Conservation (phyloP, 805 yeast species). For the Cyberlindnera americana region DNA sequence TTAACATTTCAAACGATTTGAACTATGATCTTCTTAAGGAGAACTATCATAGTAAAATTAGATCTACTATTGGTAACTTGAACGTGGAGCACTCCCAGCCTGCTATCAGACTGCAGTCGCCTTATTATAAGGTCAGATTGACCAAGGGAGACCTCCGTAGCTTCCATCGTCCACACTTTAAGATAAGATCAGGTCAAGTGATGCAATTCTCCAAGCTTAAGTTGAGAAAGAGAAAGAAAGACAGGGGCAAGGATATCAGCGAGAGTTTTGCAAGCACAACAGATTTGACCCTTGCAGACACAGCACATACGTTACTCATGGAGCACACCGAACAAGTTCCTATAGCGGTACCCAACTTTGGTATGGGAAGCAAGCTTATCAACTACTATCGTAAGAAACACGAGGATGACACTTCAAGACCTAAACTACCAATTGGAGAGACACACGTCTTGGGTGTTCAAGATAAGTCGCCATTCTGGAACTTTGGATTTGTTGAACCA, state of each 20-base stretch:
- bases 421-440: conserved; percentile 87
- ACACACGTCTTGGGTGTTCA: conserved; percentile 95
- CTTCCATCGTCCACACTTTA: conserved; percentile 77
- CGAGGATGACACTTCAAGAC: conserved; percentile 80
- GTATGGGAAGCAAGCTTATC: conserved; percentile 93
- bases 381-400: conserved; percentile 85
- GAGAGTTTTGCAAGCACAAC: conserved; percentile 68
- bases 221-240: conserved; percentile 80
- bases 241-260: conserved; percentile 74
- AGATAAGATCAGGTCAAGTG: conserved; percentile 71
- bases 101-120: conserved; percentile 82
- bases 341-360: conserved; percentile 75
- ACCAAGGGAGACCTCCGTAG: conserved; percentile 65
- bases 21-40: conserved; percentile 79
- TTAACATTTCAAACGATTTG: conserved; percentile 84
- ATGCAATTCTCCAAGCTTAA: conserved; percentile 75
- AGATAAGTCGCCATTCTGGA: conserved; percentile 97
- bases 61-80: conserved; percentile 88
- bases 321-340: conserved; percentile 94
- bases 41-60: conserved; percentile 85
- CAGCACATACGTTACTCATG: conserved; percentile 69
- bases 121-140: conserved; percentile 79
- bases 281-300: conserved; percentile 82
- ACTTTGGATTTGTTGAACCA: conserved; percentile 92
- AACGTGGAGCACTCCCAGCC: conserved; percentile 90